Evolutionary conservation across 2,329 filamentous ascomycete genomes (phyloP), one percentile per base, ranked within the genome.

Genomic region (Hypomyces rosellus): DNA sequence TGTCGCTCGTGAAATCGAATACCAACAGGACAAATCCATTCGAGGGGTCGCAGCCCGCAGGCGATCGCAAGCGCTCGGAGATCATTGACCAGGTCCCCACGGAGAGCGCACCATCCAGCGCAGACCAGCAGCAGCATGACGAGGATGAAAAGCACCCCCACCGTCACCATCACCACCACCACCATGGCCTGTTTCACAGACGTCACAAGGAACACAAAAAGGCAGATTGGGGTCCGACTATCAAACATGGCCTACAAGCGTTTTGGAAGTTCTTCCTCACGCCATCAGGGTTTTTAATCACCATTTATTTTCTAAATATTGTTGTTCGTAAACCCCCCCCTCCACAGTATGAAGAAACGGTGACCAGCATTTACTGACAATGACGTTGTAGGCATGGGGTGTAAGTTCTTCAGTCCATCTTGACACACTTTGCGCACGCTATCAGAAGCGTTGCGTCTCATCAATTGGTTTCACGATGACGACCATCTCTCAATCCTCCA

Each of bases 191-290:
- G 20, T 48, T 56, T 18, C 51, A 57, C 36, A 59, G 54, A 40
- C 59, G 59, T 34, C 42, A 45, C 20, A 25, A 52, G 34, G 50
- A 50, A 33, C 41, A 61, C 18, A 53, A 46, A 12, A 61, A 62
- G 43, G 60, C 58, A 1, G 54, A 54, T 15, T 62, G 60, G 56
- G 55, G 56, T 2, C 53, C 57, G 14, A 63, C 61, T 1, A 56
- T 61, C 14, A 36, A 36, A 16, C 55, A 63, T 40, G 60, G 61
- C 1, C 46, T 64, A 1, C 57, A 52, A 22, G 62, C 61, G 0
- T 64, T 63, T 34, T 63, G 60, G 60, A 62, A 59, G 38, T 63
- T 64, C 50, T 61, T 63, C 53, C 51, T 52, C 9, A 64, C 62
- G 1, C 57, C 57, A 1, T 55, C 59, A 1, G 61, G 62, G 1